phyloP scores from a whole-genome alignment of 345 rosid species.

The Eucalyptus sp. region DNA sequence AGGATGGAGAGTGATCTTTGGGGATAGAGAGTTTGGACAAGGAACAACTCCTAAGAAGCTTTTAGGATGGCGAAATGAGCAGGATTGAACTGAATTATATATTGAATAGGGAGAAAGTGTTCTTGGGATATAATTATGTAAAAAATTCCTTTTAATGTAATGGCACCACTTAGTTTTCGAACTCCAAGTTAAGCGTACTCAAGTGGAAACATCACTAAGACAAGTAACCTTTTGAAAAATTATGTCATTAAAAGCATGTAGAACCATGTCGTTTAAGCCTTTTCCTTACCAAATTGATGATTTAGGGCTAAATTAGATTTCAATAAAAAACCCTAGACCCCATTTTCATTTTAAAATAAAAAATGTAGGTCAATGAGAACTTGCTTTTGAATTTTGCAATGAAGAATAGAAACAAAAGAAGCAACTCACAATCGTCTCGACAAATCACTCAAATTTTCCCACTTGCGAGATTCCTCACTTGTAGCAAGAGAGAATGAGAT shows the following conservation, averaged over 20 bases:
- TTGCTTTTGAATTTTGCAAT: background rate
- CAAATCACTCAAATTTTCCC: background rate
- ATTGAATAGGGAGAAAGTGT: background rate
- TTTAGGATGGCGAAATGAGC: background rate
- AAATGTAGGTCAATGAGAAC: background rate
- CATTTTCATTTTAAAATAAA: background rate
- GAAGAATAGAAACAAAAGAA: background rate
- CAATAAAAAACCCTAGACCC: background rate
- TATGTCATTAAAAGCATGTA: background rate
- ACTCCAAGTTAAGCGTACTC: background rate
- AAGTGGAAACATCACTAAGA: background rate
- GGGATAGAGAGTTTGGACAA: background rate
- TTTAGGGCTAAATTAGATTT: background rate
- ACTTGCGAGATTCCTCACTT: background rate
- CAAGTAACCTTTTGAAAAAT: background rate
- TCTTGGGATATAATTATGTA: background rate
- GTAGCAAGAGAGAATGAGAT: background rate
- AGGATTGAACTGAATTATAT: too few relatives aligned
- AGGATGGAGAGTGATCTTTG: background rate
- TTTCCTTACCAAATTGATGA: background rate
- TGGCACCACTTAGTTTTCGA: background rate
- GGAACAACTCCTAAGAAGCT: background rate
- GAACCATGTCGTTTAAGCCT: background rate
- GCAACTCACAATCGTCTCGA: background rate
- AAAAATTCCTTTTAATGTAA: background rate